Percentiles rank a stretch among this genome's conserved stretches.
phyloP scores from a whole-genome alignment of 352 stramenopile species.

The Globisporangium nunn region DNA sequence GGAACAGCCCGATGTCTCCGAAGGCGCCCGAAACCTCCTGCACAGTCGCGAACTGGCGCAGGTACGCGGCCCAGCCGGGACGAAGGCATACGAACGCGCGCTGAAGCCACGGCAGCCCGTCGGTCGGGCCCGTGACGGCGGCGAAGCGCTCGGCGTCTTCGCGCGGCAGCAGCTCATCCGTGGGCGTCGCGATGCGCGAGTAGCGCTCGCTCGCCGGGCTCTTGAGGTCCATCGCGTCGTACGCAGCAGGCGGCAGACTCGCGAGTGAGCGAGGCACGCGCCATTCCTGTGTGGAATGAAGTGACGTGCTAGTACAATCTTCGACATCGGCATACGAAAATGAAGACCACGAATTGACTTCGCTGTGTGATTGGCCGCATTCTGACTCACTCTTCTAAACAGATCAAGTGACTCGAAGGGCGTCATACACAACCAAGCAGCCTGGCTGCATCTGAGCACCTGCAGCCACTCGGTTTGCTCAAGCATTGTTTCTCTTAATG shows the following conservation, averaged over 20 bases:
- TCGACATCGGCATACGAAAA: not conserved
- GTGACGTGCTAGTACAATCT: not conserved
- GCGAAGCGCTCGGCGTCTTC: slow-evolving; percentile 18
- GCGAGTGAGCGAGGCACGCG: slow-evolving; percentile 4
- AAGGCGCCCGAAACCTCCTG: slow-evolving; percentile 86
- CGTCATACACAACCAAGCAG: not conserved
- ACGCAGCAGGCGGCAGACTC: not conserved
- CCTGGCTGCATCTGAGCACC: too few species aligned
- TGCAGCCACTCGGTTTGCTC: not conserved
- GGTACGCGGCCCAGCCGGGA: slow-evolving; percentile 43
- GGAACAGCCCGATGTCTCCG: slow-evolving; percentile 92
- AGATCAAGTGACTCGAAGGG: not conserved
- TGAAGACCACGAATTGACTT: not conserved
- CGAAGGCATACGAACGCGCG: slow-evolving; percentile 48
- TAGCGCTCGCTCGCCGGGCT: slow-evolving; percentile 15
- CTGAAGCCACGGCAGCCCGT: slow-evolving; percentile 37
- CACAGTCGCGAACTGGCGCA: slow-evolving; percentile 63
- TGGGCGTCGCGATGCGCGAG: slow-evolving; percentile 4
- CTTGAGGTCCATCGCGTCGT: slow-evolving; percentile 9
- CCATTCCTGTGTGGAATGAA: not conserved
- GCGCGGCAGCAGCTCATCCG: slow-evolving; percentile 25
- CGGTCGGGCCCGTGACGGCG: slow-evolving; percentile 38
- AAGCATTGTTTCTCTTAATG: not conserved
- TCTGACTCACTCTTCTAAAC: too few species aligned
- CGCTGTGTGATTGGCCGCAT: not conserved